Base-by-base conservation (phyloP, 2,329 filamentous ascomycete genomes). In the Monosporascus sp. region DNA sequence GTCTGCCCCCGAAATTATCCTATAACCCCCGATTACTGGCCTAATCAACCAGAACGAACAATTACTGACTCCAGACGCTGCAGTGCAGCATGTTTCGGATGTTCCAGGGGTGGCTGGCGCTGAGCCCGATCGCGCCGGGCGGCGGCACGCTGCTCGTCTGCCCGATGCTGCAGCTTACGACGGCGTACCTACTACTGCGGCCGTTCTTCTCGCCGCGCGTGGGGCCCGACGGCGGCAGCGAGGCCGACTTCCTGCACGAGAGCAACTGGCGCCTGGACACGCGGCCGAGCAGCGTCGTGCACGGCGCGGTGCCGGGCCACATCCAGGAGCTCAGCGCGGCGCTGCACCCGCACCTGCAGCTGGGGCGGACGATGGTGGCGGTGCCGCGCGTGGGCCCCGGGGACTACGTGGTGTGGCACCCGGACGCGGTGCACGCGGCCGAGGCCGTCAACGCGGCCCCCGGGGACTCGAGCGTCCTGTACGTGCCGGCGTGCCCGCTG, bases 41-140 rank as follows among this genome's bases (percentile, higher is more conserved):
- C 9, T 14, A 34, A 34, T 11, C 9, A 34, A 34, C 9, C 31
- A 14, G 31, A 34, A 34, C 9, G 31, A 5, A 34, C 9, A 34
- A 5, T 34, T 34, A 14, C 31, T 34, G 31, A 34, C 31, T 34
- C 4, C 31, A 34, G 31, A 14, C 31, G 31, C 31, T 34, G 31
- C 31, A 34, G 31, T 96, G 90, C 70, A 86, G 80, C 53, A 90
- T 90, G 75, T 91, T 96, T 71, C 81, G 92, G 24, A 88, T 90
- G 79, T 93, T 89, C 69, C 92, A 96, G 71, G 91, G 90, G n/a
- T 96, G 91, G 90, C 71, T 96, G 51, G 81, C 81, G 51, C 85
- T 96, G 75, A 90, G 85, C 48, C 72, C 76, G n/a, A 85, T 83
- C 0, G 82, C 79, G 0, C 88, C 90, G 0, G 78, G 79, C 6